phyloP scores from a whole-genome alignment of 768 basidiomycete species.

The Tulasnella sp. region DNA sequence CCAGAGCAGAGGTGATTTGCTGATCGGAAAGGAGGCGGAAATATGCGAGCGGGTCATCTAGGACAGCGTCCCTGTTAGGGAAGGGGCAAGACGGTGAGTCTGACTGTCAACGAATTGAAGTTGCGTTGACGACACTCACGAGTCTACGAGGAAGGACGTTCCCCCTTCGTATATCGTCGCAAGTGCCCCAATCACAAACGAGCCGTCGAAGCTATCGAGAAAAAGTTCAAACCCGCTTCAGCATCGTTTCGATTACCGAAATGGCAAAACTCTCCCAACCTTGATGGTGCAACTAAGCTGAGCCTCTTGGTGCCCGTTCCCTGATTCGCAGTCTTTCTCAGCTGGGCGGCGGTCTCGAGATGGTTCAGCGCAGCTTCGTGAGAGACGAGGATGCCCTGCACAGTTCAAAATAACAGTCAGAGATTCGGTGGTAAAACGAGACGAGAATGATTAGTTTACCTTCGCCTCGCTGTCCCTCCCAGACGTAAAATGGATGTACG shows the following conservation, averaged over 20 bases:
- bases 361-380: background rate
- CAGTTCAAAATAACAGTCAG: background rate
- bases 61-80: background rate
- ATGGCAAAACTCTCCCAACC: background rate
- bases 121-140: too few relatives aligned
- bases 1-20: background rate
- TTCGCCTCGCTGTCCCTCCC: background rate
- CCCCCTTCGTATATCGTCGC: background rate
- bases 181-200: background rate
- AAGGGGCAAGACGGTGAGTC: background rate
- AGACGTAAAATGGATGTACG: conserved; percentile 4
- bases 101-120: too few relatives aligned
- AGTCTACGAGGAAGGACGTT: background rate
- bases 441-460: background rate
- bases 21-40: background rate
- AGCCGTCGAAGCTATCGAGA: background rate
- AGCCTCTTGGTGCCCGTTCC: background rate
- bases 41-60: background rate
- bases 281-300: background rate
- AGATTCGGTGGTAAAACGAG: background rate
- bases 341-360: background rate
- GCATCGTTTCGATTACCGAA: background rate
- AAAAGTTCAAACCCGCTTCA: background rate
- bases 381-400: conserved; percentile 2
- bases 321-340: background rate